A percentile compares a stretch with the other conserved stretches of the same genome.
Evolutionary conservation across 345 rosid genomes (phyloP).

Genomic region (Geranium rotundifolium): DNA sequence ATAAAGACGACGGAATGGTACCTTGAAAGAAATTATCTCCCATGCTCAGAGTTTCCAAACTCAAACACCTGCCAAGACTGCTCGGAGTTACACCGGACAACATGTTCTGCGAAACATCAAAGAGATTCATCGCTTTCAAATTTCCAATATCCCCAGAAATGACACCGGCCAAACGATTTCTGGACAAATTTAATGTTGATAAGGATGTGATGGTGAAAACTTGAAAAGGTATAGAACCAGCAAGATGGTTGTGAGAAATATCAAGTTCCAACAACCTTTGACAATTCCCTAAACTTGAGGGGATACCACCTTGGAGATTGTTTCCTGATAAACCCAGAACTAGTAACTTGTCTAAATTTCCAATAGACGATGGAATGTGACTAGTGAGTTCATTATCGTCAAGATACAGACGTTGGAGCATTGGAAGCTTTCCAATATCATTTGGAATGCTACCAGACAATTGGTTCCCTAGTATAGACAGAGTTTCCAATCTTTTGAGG

Average conservation of each 20-base stretch:
- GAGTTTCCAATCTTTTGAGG: neutral
- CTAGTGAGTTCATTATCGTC: neutral
- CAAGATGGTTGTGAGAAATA: slow-evolving; percentile 3
- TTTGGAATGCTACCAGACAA: slow-evolving; percentile 8
- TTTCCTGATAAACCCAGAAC: neutral
- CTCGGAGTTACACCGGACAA: slow-evolving; percentile 7
- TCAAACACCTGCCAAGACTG: slow-evolving; percentile 5
- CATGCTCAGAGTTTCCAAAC: slow-evolving; percentile 5
- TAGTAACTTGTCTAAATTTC: slow-evolving; percentile 5
- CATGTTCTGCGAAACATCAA: slow-evolving; percentile 4
- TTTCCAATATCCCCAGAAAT: slow-evolving; percentile 7
- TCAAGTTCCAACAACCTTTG: neutral
- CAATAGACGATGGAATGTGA: slow-evolving; percentile 6
- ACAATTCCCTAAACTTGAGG: slow-evolving; percentile 4
- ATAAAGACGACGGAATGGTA: neutral
- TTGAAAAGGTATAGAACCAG: slow-evolving; percentile 11
- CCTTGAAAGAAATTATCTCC: slow-evolving; percentile 4
- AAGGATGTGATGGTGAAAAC: slow-evolving; percentile 8
- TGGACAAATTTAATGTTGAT: slow-evolving; percentile 7
- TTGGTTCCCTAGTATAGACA: neutral
- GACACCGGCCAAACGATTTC: slow-evolving; percentile 10
- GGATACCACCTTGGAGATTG: slow-evolving; percentile 12
- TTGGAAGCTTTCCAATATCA: neutral
- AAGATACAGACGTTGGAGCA: neutral
- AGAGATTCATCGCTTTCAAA: neutral